Base-by-base conservation (phyloP, 371 early-diverging fungal genomes). In the Dichotomocladium elegans region DNA sequence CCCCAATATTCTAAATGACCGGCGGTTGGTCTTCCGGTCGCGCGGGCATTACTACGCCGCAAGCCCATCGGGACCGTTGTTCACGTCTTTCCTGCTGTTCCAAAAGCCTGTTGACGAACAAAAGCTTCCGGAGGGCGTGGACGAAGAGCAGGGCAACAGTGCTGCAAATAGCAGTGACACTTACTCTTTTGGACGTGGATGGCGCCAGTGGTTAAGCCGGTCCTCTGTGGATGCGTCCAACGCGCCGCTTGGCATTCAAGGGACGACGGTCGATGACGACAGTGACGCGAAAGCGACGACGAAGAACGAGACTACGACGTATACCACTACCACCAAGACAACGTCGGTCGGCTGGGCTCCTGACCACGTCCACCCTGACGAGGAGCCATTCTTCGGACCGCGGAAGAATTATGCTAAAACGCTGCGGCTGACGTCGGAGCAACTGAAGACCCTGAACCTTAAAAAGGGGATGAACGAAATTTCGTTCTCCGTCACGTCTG, bases 391-490 rank as follows among this genome's bases (percentile, higher is more conserved):
- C 17, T 22, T 55, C 15, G 25, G 40, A 19, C 59, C 58, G 7
- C 63, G 55, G 43, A 77, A 80, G 57, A 63, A 81, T 30, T 96
- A 92, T 63, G 89, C 89, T 11, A 95, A 95, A 63, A 84, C 91
- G 0, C 66, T 95, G 37, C 81, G 95, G 11, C 65, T 95, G 60
- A 93, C 92, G 1, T 90, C 91, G 0, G 93, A 90, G 14, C 95
- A 95, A 66, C 73, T 95, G 45, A 81, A 88, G 72, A 66, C 72
- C 12, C 79, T 99, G 21, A 77, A 85, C 49, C 70, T 99, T 51
- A 77, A 86, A 41, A 77, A 82, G 33, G 99, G 99, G 3, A 73
- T 81, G 51, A 99, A 99, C 67, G 81, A 87, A 12, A 73, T 95
- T 27, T 78, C 90, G 14, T 99, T 97, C 64, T 81, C 91, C 0